phyloP scores from a whole-genome alignment of 768 basidiomycete genomes.

The Suillus occidentalis region DNA sequence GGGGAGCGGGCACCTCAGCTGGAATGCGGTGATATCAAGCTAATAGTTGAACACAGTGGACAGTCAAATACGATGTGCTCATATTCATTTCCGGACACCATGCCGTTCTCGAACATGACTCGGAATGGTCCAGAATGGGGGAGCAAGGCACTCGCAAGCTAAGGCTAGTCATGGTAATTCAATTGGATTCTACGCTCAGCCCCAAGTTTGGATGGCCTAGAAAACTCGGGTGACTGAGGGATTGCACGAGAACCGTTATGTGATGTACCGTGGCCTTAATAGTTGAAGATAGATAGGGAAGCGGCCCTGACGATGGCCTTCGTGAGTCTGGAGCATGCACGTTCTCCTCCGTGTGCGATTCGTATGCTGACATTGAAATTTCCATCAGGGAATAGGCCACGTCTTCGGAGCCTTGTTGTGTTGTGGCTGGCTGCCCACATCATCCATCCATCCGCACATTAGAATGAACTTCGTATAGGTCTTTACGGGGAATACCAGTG shows the following conservation, averaged over 20 bases:
- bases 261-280: not conserved
- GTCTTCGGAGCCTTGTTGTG: not conserved
- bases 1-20: not conserved
- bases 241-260: not conserved
- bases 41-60: not conserved
- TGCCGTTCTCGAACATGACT: not conserved
- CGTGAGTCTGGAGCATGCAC: slow-evolving; percentile 26
- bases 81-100: not conserved
- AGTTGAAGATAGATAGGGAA: not conserved
- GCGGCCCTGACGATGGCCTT: slow-evolving; percentile 14
- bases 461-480: not conserved
- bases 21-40: not conserved
- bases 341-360: slow-evolving; percentile 24
- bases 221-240: not conserved
- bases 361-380: not conserved
- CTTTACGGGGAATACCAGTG: not conserved
- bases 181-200: not conserved
- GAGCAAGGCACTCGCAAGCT: not conserved
- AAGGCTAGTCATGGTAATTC: not conserved
- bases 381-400: not conserved
- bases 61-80: not conserved
- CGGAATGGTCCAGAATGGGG: not conserved
- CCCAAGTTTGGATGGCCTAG: not conserved
- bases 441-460: not conserved
- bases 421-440: slow-evolving; percentile 6